A percentile compares a stretch with the other conserved stretches of the same genome.
Conservation (phyloP, 139 green algal genomes). For the Micractinium sp. region DNA sequence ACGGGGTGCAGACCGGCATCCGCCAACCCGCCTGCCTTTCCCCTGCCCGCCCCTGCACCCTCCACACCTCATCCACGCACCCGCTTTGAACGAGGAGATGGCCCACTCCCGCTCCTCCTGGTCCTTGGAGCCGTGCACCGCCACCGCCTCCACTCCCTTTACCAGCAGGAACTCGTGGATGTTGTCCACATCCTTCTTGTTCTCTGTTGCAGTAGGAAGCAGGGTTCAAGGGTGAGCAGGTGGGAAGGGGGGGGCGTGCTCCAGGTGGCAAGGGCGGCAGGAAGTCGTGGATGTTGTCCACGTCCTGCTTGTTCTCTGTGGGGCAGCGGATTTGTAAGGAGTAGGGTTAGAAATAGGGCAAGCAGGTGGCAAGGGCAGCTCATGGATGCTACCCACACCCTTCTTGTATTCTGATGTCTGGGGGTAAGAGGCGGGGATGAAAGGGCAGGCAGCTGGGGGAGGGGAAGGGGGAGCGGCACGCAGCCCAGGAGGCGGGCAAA, state of each 20-base stretch:
- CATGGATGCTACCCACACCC: background rate
- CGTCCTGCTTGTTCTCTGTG: conserved; percentile 93
- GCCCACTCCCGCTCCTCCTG: conserved; percentile 89
- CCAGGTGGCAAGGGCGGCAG: conserved; percentile 52
- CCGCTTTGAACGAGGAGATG: conserved; percentile 94
- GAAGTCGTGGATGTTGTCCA: conserved; percentile 95
- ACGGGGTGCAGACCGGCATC: background rate
- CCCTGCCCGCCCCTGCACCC: background rate
- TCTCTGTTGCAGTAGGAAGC: conserved; percentile 63
- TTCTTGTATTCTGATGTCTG: background rate
- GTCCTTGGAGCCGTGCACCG: conserved; percentile 96
- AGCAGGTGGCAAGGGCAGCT: background rate
- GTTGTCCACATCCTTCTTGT: conserved; percentile 96
- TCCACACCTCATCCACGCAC: conserved; percentile 4
- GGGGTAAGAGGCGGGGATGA: background rate
- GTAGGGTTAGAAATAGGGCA: background rate
- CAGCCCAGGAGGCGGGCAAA: too few species aligned
- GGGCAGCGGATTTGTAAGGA: background rate
- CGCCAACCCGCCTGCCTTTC: too few species aligned
- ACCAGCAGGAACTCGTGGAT: conserved; percentile 96
- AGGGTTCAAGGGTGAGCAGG: background rate
- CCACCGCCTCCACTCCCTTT: conserved; percentile 96
- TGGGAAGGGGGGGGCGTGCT: background rate
- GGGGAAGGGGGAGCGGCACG: too few species aligned
- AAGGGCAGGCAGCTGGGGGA: background rate